Base-by-base conservation (phyloP, 208 protist genomes). In the Wallacemonas sp. region DNA sequence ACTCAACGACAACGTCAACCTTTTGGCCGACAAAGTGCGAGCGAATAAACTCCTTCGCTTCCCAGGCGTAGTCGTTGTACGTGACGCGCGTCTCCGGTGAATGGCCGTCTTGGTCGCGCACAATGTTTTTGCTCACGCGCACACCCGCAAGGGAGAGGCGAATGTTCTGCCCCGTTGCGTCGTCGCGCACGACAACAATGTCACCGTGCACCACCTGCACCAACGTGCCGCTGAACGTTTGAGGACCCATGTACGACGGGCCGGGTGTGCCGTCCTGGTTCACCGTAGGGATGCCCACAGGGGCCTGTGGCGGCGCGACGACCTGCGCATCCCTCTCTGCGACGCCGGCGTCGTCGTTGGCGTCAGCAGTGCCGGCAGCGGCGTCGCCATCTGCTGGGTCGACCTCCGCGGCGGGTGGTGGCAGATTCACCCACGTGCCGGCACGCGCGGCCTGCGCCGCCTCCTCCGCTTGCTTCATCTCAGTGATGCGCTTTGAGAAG, bases 21-120 rank as follows among this genome's bases (percentile, higher is more conserved):
- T 71, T 80, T 42, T 79, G 54, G 2, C 92, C 92, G 67, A 95
- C 85, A 64, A 85, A 93, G 57, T 79, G 81, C 17, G 55, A 76
- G 39, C 92, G 85, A 34, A 97, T 53, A 54, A 93, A 90, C 63
- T 97, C 92, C 44, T 81, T 74, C 34, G 87, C 86, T 73, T 95
- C 88, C 88, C 87, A 97, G 26, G 91, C 69, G 72, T 88, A 95
- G 63, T 93, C 84, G 58, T 78, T 75, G 79, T 97, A 96, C 36
- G 73, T 91, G 27, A 94, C 80, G 60, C 83, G 86, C 9, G 83
- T 81, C 62, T 96, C 91, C 41, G 86, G 80, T 8, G 82, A 65
- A 61, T 85, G 78, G 45, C 87, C 87, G 53, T 91, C 86, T 55
- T 89, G 81, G 53, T 93, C 83, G 27, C 91, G 88, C 21, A 68